Conservation (phyloP, 805 yeast genomes). For the Millerozyma miso region DNA sequence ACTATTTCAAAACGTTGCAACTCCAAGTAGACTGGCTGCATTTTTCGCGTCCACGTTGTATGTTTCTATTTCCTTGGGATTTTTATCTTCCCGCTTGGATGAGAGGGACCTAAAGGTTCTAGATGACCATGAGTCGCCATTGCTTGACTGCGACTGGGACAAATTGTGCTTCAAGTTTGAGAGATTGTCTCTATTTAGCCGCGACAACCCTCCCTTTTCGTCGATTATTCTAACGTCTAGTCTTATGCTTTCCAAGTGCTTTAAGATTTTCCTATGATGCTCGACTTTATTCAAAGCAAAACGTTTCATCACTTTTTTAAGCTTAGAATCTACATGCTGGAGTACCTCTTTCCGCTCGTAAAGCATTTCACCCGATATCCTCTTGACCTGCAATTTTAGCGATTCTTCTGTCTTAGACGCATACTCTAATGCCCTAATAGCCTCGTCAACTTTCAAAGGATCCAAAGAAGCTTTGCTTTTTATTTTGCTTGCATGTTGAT, state of each 20-base stretch:
- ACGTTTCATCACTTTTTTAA: slow-evolving; percentile 52
- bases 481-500: slow-evolving; percentile 65
- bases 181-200: slow-evolving; percentile 71
- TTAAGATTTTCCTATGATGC: slow-evolving; percentile 76
- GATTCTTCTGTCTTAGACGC: slow-evolving; percentile 76
- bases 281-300: slow-evolving; percentile 72
- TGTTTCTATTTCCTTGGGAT: slow-evolving; percentile 22
- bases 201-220: slow-evolving; percentile 71
- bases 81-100: slow-evolving; percentile 22
- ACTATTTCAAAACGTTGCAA: slow-evolving; percentile 53
- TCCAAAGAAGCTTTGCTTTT: slow-evolving; percentile 71
- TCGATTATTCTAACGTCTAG: slow-evolving; percentile 72
- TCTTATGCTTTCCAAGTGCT: slow-evolving; percentile 67
- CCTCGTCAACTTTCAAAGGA: slow-evolving; percentile 88
- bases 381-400: slow-evolving; percentile 68
- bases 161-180: slow-evolving; percentile 42
- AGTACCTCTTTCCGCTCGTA: slow-evolving; percentile 64
- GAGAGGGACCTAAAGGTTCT: slow-evolving; percentile 33
- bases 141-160: slow-evolving; percentile 37
- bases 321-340: slow-evolving; percentile 50
- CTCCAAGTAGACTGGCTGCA: slow-evolving; percentile 80
- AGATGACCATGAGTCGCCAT: slow-evolving; percentile 44
- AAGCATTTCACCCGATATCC: slow-evolving; percentile 83
- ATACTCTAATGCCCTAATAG: slow-evolving; percentile 70
- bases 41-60: slow-evolving; percentile 63